These are phyloP conservation scores for Wallacemonas collosoma DNA, from an alignment of 208 protist genomes.

Conservation along the genomic window DNA sequence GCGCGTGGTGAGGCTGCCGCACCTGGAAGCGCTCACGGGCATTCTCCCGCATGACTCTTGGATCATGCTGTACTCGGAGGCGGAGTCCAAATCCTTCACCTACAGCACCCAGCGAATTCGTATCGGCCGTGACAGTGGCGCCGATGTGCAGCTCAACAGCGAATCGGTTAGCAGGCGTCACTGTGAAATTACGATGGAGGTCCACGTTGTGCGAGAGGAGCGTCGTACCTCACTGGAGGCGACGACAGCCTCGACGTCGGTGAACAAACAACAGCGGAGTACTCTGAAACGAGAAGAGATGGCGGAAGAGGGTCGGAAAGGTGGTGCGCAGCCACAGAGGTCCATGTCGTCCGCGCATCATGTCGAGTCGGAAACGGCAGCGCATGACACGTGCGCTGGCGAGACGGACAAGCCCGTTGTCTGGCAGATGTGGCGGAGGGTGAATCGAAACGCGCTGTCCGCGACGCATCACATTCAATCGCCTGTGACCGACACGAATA, in stretches of 20 bases:
- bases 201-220: slow-evolving; percentile 27
- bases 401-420: background rate
- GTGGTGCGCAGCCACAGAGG: too few species aligned
- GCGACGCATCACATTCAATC: background rate
- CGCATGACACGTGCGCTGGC: background rate
- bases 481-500: background rate
- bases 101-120: slow-evolving; percentile 38
- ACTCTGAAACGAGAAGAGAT: background rate
- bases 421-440: background rate
- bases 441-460: background rate
- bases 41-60: slow-evolving; percentile 1
- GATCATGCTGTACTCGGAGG: slow-evolving; percentile 13
- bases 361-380: background rate
- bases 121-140: slow-evolving; percentile 42
- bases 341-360: too few species aligned
- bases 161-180: slow-evolving; percentile 52
- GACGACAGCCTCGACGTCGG: background rate
- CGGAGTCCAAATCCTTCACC: slow-evolving; percentile 29
- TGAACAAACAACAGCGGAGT: background rate
- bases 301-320: too few species aligned
- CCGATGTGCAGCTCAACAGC: slow-evolving; percentile 45
- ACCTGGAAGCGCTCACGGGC: slow-evolving; percentile 9
- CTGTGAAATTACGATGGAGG: slow-evolving; percentile 53
- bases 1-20: background rate
- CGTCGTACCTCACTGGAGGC: background rate